Evolutionary conservation across 352 stramenopile species (phyloP).

Genomic region (Phytophthora foliorum): DNA sequence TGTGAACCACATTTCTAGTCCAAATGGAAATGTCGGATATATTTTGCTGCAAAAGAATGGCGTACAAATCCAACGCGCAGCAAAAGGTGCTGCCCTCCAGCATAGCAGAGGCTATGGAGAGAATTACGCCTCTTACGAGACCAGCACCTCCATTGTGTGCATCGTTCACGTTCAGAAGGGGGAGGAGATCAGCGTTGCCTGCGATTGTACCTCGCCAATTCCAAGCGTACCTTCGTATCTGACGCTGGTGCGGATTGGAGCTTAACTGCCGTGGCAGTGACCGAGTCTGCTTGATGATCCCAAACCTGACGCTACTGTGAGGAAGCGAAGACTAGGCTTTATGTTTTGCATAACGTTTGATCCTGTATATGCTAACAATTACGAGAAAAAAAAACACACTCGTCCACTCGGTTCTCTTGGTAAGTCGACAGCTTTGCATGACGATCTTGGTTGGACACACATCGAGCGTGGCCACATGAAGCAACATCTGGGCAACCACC

Average conservation of each 20-base stretch:
- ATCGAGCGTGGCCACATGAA: not conserved
- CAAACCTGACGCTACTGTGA: not conserved
- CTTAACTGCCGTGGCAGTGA: not conserved
- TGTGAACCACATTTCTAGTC: not conserved
- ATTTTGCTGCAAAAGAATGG: not conserved
- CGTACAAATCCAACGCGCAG: not conserved
- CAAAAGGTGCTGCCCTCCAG: not conserved
- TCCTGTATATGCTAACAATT: too few species aligned
- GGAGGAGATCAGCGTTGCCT: not conserved
- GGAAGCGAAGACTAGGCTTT: not conserved
- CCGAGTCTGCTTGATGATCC: not conserved
- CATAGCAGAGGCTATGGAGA: not conserved
- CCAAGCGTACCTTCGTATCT: not conserved
- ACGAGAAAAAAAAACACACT: too few species aligned
- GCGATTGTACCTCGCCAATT: not conserved
- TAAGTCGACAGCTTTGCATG: not conserved
- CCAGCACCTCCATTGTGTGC: not conserved
- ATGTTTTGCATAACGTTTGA: not conserved
- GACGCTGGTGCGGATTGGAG: not conserved
- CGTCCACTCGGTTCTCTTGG: not conserved
- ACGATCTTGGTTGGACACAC: not conserved
- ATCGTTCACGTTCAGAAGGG: not conserved
- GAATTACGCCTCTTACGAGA: not conserved
- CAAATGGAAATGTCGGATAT: not conserved
- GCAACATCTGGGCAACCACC: not conserved